Base-by-base conservation (phyloP, 169 alveolate genomes). In the Neospora caninum region DNA sequence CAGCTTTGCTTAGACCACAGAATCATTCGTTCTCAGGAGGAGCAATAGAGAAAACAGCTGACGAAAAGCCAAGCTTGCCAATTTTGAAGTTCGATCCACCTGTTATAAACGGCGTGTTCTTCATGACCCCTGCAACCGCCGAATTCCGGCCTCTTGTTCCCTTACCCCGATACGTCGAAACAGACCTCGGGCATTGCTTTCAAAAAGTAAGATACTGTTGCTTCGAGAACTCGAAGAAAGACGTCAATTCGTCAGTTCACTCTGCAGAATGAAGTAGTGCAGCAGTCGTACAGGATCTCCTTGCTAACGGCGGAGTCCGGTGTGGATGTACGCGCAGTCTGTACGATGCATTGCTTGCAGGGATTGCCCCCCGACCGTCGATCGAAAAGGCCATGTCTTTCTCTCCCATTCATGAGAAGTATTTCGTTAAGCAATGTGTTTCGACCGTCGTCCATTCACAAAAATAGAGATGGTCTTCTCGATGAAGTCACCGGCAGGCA, bases 71-170 rank as follows among this genome's bases (percentile, higher is more conserved):
- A 0, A 29, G 22, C 69, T 0, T 82, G 54, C 89, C 67, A 29
- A 0, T 0, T 20, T 20, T 45, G 16, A 27, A 41, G 7, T 41
- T 82, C 67, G 89, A 82, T 41, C 89, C 69, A 20, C 89, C 89
- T 25, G 38, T 82, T 4, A 43, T 82, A 42, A 41, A 82, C 89
- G 67, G 16, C 54, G 67, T 36, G 34, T n/a, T 27, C 31, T 82
- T 82, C 9, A n/a, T 82, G 34, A 7, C 89, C 36, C 89, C 89
- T 41, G 41, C 89, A 20, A n/a, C 89, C 22, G 31, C 67, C 4
- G 89, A 82, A 82, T 82, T 82, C 41, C 58, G 89, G 38, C 89
- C 89, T 42, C 67, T 82, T 82, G 36, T 82, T 25, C 89, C 89
- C 54, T 42, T 82, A 49, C 89, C 89, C 20, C 54, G 67, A 45